Conservation (phyloP, 805 yeast genomes). For the Nakazawaea populi region DNA sequence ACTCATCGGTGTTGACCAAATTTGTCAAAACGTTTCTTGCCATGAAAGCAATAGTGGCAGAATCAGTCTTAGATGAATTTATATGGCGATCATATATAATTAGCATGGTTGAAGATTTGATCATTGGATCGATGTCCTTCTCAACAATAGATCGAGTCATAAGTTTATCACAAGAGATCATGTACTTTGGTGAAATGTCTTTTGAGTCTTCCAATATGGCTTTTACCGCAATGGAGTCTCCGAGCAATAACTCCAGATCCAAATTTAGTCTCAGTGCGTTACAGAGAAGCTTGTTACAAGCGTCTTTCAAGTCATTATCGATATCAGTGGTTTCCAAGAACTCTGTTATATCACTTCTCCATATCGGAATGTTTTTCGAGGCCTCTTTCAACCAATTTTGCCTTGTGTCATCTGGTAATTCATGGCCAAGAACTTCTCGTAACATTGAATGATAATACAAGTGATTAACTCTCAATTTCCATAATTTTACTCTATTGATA, state of each 20-base stretch:
- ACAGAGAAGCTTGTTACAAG: slow-evolving; percentile 17
- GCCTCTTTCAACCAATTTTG: not conserved
- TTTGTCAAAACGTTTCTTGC: slow-evolving; percentile 18
- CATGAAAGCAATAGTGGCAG: slow-evolving; percentile 22
- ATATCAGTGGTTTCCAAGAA: slow-evolving; percentile 12
- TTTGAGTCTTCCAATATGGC: slow-evolving; percentile 17
- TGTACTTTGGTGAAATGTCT: slow-evolving; percentile 2
- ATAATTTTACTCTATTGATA: not conserved
- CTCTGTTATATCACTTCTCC: slow-evolving; percentile 4
- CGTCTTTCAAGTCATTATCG: slow-evolving; percentile 10
- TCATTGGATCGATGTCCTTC: slow-evolving; percentile 14
- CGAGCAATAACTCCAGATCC: slow-evolving; percentile 19
- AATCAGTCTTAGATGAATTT: slow-evolving; percentile 8
- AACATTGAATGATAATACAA: slow-evolving; percentile 9
- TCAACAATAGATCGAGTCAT: slow-evolving; percentile 16
- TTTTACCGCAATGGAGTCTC: slow-evolving; percentile 17
- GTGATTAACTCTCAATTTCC: slow-evolving; percentile 10
- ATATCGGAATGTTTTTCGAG: not conserved
- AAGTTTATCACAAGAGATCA: slow-evolving; percentile 17
- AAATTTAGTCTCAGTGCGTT: slow-evolving; percentile 19
- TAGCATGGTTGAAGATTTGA: slow-evolving; percentile 15
- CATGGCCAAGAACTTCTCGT: slow-evolving; percentile 4
- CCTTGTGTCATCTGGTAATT: slow-evolving; percentile 11
- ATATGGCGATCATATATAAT: slow-evolving; percentile 20
- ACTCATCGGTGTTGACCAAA: not conserved